Conservation (phyloP, 2,329 filamentous ascomycete species). For the Clonostachys chloroleuca region DNA sequence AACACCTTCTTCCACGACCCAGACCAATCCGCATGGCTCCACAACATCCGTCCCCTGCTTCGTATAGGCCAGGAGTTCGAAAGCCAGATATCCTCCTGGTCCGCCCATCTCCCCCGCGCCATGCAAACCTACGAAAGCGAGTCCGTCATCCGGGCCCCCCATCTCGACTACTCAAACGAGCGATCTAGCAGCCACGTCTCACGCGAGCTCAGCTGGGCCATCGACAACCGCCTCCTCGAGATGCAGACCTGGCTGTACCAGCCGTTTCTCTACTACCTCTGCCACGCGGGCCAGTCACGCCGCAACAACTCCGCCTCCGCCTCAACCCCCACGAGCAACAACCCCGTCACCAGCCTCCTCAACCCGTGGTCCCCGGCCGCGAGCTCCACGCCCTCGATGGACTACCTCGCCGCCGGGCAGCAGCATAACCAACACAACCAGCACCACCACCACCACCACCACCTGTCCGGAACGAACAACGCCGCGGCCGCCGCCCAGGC, state of each 20-base stretch:
- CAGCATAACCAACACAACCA: neutral
- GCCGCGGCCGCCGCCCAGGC: neutral
- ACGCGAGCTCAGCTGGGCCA: conserved; percentile 12
- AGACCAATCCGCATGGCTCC: conserved; percentile 5
- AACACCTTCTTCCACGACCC: conserved; percentile 13
- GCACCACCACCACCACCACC: neutral
- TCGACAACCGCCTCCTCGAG: conserved; percentile 12
- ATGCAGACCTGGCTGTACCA: conserved; percentile 14
- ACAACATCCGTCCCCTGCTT: conserved; percentile 8
- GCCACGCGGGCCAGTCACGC: conserved; percentile 4
- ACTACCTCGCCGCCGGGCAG: neutral
- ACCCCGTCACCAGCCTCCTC: conserved; percentile 7
- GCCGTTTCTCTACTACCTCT: conserved; percentile 10
- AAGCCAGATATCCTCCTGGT: conserved; percentile 13
- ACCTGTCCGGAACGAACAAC: neutral
- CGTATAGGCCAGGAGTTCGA: conserved; percentile 14
- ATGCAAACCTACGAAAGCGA: conserved; percentile 10
- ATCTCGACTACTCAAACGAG: conserved; percentile 4
- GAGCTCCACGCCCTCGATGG: neutral
- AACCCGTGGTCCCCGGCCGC: conserved; percentile 6
- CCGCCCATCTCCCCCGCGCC: conserved; percentile 8
- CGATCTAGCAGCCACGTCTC: conserved; percentile 7
- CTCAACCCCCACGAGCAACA: neutral
- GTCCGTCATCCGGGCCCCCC: conserved; percentile 7
- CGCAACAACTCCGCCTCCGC: neutral